Evolutionary conservation across 768 basidiomycete species (phyloP), one percentile per base, ranked within the genome.

Genomic region (Auricularia cornea): DNA sequence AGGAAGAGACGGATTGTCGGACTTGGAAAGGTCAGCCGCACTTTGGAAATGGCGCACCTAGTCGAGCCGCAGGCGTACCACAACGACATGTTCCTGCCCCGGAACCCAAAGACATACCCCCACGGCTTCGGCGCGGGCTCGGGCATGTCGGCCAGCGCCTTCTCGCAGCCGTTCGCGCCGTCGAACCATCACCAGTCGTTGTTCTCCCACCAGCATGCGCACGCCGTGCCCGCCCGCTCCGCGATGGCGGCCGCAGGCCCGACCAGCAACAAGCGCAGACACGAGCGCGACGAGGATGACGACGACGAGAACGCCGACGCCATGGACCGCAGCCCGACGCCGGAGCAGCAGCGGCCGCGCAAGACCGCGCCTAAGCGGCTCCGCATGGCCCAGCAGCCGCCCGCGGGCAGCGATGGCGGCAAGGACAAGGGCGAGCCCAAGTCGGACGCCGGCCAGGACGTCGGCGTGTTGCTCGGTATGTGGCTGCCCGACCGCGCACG

Each of bases 241-340:
- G 18, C 83, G 59, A 72, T 84, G 33, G 78, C 80, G n/a, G 80
- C 84, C 11, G 80, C 80, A 35, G 77, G 80, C 35, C 79, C 77
- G 84, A 59, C 70, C 74, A 38, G 35, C 35, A 18, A 82, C 72
- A 90, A 92, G 74, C 78, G 91, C 65, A 77, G 87, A 44, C 78
- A 81, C 64, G 90, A 92, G 61, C 72, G 75, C 2, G 90, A 92
- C 23, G 89, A 90, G n/a, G 85, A 88, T 8, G 54, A 57, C 54
- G 54, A 57, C 10, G 54, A 57, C 18, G 28, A 57, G 30, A 74
- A 82, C 63, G 90, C 91, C 67, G 82, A 88, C 60, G 80, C 85
- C 18, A 93, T 93, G 91, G 91, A 92, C 72, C 81, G 89, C 65
- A 91, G 90, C 67, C 90, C 91, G 8, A 91, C 91, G 2, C 89